phyloP scores from a whole-genome alignment of 768 basidiomycete species.

The Tulasnella sp. region DNA sequence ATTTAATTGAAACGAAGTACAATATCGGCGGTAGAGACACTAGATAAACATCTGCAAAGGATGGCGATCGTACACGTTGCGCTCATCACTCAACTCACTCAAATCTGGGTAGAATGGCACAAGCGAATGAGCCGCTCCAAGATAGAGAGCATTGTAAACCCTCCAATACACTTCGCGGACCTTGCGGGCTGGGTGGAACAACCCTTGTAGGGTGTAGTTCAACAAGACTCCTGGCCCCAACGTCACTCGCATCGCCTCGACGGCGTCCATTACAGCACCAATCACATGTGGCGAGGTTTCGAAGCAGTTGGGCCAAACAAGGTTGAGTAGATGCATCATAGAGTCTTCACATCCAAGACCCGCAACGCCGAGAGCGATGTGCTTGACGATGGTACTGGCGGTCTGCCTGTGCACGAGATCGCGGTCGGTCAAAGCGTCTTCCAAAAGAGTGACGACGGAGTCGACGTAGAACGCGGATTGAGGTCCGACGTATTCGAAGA shows the following conservation, averaged over 20 bases:
- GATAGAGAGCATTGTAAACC: constrained; percentile 89
- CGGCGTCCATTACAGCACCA: constrained; percentile 94
- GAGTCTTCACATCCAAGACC: constrained; percentile 98
- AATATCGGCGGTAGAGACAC: not conserved
- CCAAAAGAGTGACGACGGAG: constrained; percentile 95
- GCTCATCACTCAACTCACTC: constrained; percentile 83
- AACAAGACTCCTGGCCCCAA: constrained; percentile 89
- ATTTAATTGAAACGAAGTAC: not conserved
- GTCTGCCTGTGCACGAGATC: constrained; percentile 98
- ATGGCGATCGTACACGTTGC: constrained; percentile 83
- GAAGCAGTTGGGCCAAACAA: constrained; percentile 99
- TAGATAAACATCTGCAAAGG: constrained; percentile 79
- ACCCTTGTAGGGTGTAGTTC: constrained; percentile 87
- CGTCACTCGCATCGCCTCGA: constrained; percentile 96
- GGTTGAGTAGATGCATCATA: constrained; percentile 94
- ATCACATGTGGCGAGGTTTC: constrained; percentile 98
- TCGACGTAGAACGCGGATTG: constrained; percentile 96
- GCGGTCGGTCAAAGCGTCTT: constrained; percentile 96
- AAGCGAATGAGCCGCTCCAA: constrained; percentile 85
- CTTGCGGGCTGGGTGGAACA: constrained; percentile 96
- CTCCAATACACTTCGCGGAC: constrained; percentile 79
- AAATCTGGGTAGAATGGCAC: constrained; percentile 95
- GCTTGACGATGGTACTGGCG: constrained; percentile 96
- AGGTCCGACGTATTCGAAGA: constrained; percentile 97
- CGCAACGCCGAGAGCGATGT: constrained; percentile 92